Percentiles rank a stretch among this genome's conserved stretches.
Evolutionary conservation across 2,329 filamentous ascomycete species (phyloP).

Genomic region (Penicillium hesseltinei): DNA sequence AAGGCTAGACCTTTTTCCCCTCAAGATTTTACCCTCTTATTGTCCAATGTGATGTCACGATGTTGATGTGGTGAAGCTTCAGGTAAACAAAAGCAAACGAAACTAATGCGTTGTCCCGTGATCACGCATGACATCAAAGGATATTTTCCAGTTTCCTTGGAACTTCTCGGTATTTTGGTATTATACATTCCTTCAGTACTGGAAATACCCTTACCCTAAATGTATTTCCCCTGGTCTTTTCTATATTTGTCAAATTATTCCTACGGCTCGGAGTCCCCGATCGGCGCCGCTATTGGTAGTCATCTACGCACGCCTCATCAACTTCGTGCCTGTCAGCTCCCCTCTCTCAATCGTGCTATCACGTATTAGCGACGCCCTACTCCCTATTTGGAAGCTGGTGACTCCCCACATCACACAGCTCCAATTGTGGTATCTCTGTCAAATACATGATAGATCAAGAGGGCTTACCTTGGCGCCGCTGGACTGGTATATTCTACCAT

Average conservation of each 20-base stretch:
- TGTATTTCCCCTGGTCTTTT: neutral
- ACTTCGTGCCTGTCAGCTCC: slow-evolving; percentile 24
- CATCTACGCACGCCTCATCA: slow-evolving; percentile 13
- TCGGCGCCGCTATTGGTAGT: slow-evolving; percentile 27
- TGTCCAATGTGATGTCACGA: slow-evolving; percentile 22
- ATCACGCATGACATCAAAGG: slow-evolving; percentile 22
- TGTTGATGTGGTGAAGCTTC: neutral
- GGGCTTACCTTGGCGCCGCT: neutral
- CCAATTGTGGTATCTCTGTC: neutral
- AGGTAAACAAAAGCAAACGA: slow-evolving; percentile 28
- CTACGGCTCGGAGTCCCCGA: slow-evolving; percentile 15
- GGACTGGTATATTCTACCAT: neutral
- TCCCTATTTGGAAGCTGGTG: slow-evolving; percentile 2
- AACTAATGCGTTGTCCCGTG: slow-evolving; percentile 27
- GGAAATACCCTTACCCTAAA: slow-evolving; percentile 20
- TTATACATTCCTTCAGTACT: slow-evolving; percentile 10
- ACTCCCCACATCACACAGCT: slow-evolving; percentile 3
- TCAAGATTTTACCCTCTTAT: neutral
- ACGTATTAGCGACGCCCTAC: slow-evolving; percentile 3
- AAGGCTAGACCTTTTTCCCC: slow-evolving; percentile 10
- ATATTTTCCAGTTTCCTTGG: neutral
- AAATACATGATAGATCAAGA: neutral
- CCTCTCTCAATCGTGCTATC: slow-evolving; percentile 1
- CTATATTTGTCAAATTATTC: slow-evolving; percentile 17
- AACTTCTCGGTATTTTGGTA: neutral